A percentile compares a stretch with the other conserved stretches of the same genome.
phyloP scores from a whole-genome alignment of 345 rosid genomes.

The Gossypium ekmanianum region DNA sequence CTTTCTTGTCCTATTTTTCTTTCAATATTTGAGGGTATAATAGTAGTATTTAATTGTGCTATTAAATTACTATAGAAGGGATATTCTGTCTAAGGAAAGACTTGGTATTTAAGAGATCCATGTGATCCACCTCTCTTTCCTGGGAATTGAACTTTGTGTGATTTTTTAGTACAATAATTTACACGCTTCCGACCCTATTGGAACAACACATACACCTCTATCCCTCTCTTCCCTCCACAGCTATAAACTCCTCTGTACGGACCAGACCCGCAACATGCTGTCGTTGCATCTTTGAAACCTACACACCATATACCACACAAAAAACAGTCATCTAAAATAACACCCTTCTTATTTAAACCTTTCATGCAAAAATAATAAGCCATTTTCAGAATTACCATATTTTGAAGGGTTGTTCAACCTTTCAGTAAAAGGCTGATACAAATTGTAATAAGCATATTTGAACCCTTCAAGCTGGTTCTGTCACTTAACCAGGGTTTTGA shows the following conservation, averaged over 20 bases:
- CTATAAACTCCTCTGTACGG: conserved; percentile 57
- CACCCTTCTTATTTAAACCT: neutral
- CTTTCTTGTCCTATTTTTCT: too few species aligned
- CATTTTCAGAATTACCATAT: conserved; percentile 28
- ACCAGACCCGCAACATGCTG: conserved; percentile 81
- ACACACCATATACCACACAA: conserved; percentile 3
- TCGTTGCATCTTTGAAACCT: conserved; percentile 64
- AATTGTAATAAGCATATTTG: conserved; percentile 56
- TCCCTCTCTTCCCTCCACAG: conserved; percentile 67
- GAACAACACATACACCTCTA: conserved; percentile 30
- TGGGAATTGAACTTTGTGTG: too few species aligned
- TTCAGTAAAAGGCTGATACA: conserved; percentile 31
- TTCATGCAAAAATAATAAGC: neutral
- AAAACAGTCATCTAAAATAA: neutral
- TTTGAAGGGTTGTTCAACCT: conserved; percentile 54
- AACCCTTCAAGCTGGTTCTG: conserved; percentile 49
- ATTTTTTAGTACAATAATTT: too few species aligned
- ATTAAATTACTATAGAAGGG: too few species aligned
- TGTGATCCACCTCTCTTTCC: too few species aligned
- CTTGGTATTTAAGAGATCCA: too few species aligned
- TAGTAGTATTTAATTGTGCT: too few species aligned
- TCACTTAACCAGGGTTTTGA: conserved; percentile 33
- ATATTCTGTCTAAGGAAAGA: too few species aligned
- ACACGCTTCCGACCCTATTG: too few species aligned
- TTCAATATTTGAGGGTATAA: too few species aligned